phyloP scores from a whole-genome alignment of 805 yeast species.

The Wickerhamomyces sydowiorum region DNA sequence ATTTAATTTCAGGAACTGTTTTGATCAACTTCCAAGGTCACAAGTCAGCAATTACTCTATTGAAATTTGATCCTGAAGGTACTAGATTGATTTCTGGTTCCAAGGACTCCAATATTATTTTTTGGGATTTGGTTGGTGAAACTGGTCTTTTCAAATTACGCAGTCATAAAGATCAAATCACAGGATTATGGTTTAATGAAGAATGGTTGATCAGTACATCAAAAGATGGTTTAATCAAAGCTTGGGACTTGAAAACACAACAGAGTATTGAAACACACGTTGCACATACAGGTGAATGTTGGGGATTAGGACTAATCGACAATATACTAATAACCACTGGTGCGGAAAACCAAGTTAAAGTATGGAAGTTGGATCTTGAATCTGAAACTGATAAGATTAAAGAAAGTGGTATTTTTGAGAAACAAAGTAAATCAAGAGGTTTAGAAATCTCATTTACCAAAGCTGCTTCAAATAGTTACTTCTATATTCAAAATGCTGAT shows the following conservation, averaged over 20 bases:
- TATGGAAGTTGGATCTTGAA: conserved; percentile 68
- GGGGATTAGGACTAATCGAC: conserved; percentile 59
- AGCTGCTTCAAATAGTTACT: conserved; percentile 34
- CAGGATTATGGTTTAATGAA: conserved; percentile 53
- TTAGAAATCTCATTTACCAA: conserved; percentile 47
- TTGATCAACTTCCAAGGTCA: conserved; percentile 89
- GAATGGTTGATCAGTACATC: conserved; percentile 73
- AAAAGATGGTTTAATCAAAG: conserved; percentile 85
- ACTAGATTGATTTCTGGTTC: conserved; percentile 86
- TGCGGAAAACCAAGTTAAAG: conserved; percentile 71
- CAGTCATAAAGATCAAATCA: conserved; percentile 86
- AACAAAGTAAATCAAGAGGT: conserved; percentile 72
- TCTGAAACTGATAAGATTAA: conserved; percentile 45
- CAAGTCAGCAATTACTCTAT: conserved; percentile 63
- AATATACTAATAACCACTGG: conserved; percentile 62
- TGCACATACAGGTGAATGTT: conserved; percentile 91
- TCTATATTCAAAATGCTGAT: conserved; percentile 75
- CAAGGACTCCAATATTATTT: conserved; percentile 72
- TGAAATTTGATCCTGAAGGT: conserved; percentile 74
- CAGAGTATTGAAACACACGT: conserved; percentile 93
- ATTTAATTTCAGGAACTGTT: conserved; percentile 70
- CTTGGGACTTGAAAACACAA: conserved; percentile 89
- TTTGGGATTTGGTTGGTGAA: conserved; percentile 96
- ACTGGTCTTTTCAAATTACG: conserved; percentile 79
- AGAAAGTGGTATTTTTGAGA: conserved; percentile 64